phyloP scores from a whole-genome alignment of 1,284 basidiomycete species.

The Cryptococcus amylolentus region DNA sequence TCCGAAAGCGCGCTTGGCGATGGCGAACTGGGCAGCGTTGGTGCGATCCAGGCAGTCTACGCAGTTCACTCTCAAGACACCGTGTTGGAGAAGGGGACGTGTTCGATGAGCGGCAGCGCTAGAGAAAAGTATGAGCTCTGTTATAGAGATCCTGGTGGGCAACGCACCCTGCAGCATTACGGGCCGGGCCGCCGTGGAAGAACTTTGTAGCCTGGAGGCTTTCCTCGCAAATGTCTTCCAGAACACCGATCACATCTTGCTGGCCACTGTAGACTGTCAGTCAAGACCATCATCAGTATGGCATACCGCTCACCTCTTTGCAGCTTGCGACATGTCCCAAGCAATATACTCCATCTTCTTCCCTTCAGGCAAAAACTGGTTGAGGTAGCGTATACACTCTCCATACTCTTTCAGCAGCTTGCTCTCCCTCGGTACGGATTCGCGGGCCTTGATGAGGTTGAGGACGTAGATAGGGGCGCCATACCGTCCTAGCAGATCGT shows the following conservation, averaged over 20 bases:
- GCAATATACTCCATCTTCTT: constrained; percentile 88
- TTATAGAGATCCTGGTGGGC: not conserved
- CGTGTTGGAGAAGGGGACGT: constrained; percentile 79
- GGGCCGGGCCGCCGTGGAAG: constrained; percentile 65
- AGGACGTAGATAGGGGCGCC: constrained; percentile 87
- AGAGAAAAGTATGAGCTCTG: not conserved
- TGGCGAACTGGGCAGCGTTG: constrained; percentile 96
- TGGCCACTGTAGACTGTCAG: constrained; percentile 63
- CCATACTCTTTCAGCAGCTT: constrained; percentile 89
- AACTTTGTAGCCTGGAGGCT: constrained; percentile 87
- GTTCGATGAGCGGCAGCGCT: constrained; percentile 57
- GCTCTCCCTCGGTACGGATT: constrained; percentile 77
- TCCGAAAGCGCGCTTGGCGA: constrained; percentile 90
- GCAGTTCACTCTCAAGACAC: constrained; percentile 85
- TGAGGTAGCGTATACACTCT: constrained; percentile 87
- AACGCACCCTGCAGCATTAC: constrained; percentile 34
- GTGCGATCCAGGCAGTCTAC: constrained; percentile 97
- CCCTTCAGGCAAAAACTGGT: constrained; percentile 84
- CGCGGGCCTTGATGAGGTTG: constrained; percentile 86
- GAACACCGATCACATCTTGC: constrained; percentile 90
- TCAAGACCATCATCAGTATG: not conserved
- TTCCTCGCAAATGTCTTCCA: constrained; percentile 94
- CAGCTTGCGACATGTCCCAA: constrained; percentile 94
- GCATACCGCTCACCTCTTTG: constrained; percentile 55
- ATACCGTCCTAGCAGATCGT: constrained; percentile 85